Evolutionary conservation across 2,329 filamentous ascomycete species (phyloP).

Genomic region (Rutstroemia sp.): DNA sequence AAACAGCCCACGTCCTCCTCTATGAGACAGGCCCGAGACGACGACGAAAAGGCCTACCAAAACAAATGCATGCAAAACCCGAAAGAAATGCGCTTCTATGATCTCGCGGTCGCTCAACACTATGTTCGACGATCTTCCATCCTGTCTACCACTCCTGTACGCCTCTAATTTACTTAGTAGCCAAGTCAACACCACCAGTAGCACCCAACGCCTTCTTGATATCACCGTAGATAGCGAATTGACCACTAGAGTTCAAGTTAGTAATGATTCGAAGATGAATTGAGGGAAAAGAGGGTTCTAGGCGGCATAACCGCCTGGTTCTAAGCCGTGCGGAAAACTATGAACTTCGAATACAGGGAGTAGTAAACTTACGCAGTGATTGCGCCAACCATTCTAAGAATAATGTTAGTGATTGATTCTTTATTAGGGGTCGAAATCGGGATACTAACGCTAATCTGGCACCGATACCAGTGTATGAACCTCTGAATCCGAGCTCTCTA

Average conservation of each 20-base stretch:
- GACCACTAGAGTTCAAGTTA: constrained; percentile 43
- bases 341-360: neutral
- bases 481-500: constrained; percentile 74
- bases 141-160: constrained; percentile 22
- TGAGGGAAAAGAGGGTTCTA: neutral
- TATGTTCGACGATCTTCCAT: constrained; percentile 8
- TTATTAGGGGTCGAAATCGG: neutral
- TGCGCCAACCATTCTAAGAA: constrained; percentile 8
- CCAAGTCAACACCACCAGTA: constrained; percentile 61
- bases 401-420: neutral
- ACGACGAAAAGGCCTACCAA: neutral
- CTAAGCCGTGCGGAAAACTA: no score
- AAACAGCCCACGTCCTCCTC: neutral
- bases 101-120: neutral
- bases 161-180: constrained; percentile 37
- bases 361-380: constrained; percentile 2
- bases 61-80: constrained; percentile 19
- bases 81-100: constrained; percentile 7
- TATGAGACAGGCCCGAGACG: neutral
- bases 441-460: constrained; percentile 51
- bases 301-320: no score
- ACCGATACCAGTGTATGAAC: constrained; percentile 74
- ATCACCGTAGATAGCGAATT: constrained; percentile 85
- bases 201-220: constrained; percentile 64
- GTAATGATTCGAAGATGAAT: neutral